phyloP scores from a whole-genome alignment of 2,329 filamentous ascomycete genomes.

The Colletotrichum costaricense region DNA sequence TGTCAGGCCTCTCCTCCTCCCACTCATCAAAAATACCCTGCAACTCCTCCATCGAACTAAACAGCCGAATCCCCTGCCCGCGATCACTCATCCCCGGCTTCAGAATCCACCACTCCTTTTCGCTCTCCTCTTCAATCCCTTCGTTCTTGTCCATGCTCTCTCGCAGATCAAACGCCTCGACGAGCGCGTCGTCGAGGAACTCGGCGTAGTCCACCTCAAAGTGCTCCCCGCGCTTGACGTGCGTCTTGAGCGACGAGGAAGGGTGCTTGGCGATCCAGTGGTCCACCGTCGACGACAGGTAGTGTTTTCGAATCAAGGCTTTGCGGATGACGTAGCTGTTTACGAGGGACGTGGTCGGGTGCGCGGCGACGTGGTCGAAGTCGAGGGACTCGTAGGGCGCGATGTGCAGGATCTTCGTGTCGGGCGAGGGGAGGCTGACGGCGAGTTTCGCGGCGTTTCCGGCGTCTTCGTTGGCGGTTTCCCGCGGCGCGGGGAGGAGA shows the following conservation, averaged over 20 bases:
- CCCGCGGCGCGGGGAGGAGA: conserved; percentile 66
- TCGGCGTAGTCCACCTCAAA: conserved; percentile 98
- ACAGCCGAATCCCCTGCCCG: conserved; percentile 91
- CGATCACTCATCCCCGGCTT: conserved; percentile 98
- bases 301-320: conserved; percentile 96
- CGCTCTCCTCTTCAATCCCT: conserved; percentile 38
- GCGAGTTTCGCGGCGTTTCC: conserved; percentile 47
- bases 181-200: conserved; percentile 91
- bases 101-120: conserved; percentile 93
- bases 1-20: conserved; percentile 77
- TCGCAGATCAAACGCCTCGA: conserved; percentile 89
- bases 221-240: conserved; percentile 82
- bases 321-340: conserved; percentile 97
- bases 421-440: conserved; percentile 46
- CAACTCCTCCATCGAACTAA: conserved; percentile 87
- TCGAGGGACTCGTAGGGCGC: conserved; percentile 88
- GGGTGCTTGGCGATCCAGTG: conserved; percentile 91
- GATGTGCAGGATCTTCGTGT: conserved; percentile 76
- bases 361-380: conserved; percentile 77
- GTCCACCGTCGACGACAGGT: conserved; percentile 83
- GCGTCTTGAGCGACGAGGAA: conserved; percentile 71
- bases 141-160: conserved; percentile 79
- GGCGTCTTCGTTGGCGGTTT: conserved; percentile 40
- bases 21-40: conserved; percentile 90
- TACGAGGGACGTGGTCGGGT: conserved; percentile 72